These are phyloP conservation scores for Huntiella bhutanensis DNA, from an alignment of 2,329 filamentous ascomycete genomes.

Conservation along the genomic window DNA sequence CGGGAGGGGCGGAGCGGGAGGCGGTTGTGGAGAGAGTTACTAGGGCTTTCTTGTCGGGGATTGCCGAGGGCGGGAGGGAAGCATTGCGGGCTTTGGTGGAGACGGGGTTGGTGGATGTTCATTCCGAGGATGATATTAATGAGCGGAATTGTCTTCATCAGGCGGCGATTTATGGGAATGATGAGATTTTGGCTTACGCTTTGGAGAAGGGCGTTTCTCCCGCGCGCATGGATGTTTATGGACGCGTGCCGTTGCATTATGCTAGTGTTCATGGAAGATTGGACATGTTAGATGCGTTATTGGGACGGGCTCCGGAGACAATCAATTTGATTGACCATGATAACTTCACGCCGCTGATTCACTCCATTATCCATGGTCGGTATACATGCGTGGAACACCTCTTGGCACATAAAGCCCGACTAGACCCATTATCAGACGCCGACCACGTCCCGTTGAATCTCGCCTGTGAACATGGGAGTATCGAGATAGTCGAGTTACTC, in stretches of 20 bases:
- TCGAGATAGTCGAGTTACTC: slow-evolving; percentile 68
- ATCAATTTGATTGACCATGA: slow-evolving; percentile 86
- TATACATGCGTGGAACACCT: slow-evolving; percentile 63
- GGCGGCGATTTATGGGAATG: slow-evolving; percentile 81
- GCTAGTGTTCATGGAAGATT: slow-evolving; percentile 85
- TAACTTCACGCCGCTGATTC: slow-evolving; percentile 90
- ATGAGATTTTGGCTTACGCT: slow-evolving; percentile 57
- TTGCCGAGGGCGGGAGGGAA: slow-evolving; percentile 64
- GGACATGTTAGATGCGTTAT: slow-evolving; percentile 59
- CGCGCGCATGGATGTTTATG: slow-evolving; percentile 76
- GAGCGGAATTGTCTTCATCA: slow-evolving; percentile 93
- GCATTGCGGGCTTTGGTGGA: slow-evolving; percentile 60
- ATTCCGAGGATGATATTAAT: slow-evolving; percentile 92
- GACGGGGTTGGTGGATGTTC: slow-evolving; percentile 70
- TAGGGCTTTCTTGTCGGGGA: slow-evolving; percentile 72
- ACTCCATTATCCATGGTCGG: slow-evolving; percentile 79
- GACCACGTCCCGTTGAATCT: slow-evolving; percentile 91
- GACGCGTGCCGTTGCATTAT: slow-evolving; percentile 82
- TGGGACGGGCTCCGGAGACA: slow-evolving; percentile 51
- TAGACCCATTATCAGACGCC: slow-evolving; percentile 68
- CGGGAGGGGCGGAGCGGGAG: slow-evolving; percentile 33
- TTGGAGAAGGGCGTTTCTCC: slow-evolving; percentile 60
- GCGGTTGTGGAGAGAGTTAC: slow-evolving; percentile 59
- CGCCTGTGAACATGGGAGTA: slow-evolving; percentile 81
- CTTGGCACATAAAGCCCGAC: slow-evolving; percentile 57